A percentile compares a stretch with the other conserved stretches of the same genome.
Conservation (phyloP, 257 asterid genomes). For the Solanum megistacrolobum region DNA sequence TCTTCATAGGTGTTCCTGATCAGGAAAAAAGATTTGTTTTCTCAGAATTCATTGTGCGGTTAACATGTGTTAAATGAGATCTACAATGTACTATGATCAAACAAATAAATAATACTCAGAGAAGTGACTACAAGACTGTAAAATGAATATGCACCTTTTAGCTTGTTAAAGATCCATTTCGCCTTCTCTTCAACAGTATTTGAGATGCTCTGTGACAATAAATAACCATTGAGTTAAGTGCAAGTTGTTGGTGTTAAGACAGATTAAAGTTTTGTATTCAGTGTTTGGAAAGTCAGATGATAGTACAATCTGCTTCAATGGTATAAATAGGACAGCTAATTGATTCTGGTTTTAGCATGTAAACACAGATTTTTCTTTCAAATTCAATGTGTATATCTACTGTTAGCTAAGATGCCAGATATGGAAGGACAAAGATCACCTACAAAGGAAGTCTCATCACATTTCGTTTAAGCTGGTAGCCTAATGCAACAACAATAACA, state of each 20-base stretch:
- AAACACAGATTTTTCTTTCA: not conserved
- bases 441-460: not conserved
- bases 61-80: not conserved
- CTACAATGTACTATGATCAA: not conserved
- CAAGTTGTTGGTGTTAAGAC: not conserved
- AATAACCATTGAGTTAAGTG: not conserved
- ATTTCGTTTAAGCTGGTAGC: not conserved
- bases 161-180: conserved; percentile 90
- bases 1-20: conserved; percentile 47
- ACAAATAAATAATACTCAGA: not conserved
- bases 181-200: conserved; percentile 93
- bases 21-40: not conserved
- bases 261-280: not conserved
- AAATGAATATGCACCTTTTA: conserved; percentile 52
- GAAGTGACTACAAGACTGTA: not conserved
- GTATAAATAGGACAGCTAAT: not conserved
- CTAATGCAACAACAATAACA: not conserved
- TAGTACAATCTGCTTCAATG: not conserved
- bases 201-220: conserved; percentile 50
- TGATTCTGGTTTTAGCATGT: not conserved
- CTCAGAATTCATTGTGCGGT: not conserved
- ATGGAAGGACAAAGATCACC: not conserved
- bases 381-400: not conserved
- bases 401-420: not conserved
- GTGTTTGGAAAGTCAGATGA: not conserved